Base-by-base conservation (phyloP, 2,329 filamentous ascomycete genomes). In the Curvularia spicifera region DNA sequence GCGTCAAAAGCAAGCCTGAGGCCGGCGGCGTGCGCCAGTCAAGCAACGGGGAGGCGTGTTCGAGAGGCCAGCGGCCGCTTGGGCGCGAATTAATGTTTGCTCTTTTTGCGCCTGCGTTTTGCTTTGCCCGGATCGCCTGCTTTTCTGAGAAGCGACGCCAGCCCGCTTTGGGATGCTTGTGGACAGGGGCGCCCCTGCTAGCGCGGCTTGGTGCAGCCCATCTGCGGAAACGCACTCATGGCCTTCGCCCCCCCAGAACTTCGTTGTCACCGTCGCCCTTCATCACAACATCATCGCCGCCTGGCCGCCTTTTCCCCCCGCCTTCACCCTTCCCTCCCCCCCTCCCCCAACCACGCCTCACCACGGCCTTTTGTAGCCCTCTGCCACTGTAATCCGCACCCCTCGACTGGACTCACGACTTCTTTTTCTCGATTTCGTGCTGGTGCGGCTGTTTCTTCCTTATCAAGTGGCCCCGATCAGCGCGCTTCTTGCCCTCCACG, bases 401-500 rank as follows among this genome's bases (percentile, higher is more conserved):
- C 56, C 57, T 65, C 59, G 67, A 59, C 52, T 59, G 56, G 56
- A 58, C 63, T 62, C 58, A 60, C 71, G 54, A 65, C 66, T 71
- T 68, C 56, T 59, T 64, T 40, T 53, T 52, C 55, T 50, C 51
- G 56, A 59, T 64, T 68, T 68, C 63, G 64, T 63, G 43, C 59
- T 57, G 51, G 56, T 57, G 61, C 61, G 53, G 55, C 61, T 56
- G 59, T 61, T 64, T 53, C 59, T 51, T 49, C 53, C 61, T 65
- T 68, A 65, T 70, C 68, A 61, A 59, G 60, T 65, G 65, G 67
- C 65, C 65, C 40, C 68, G 52, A 71, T 72, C 71, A 68, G 70
- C 69, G 68, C 69, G 62, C 69, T 69, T 68, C 68, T 64, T 68
- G 56, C 63, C 55, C 53, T 62, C 63, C 69, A 71, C 71, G 69